These are phyloP conservation scores for Casuarina equisetifolia DNA, from an alignment of 306 rosid species.

Conservation along the genomic window DNA sequence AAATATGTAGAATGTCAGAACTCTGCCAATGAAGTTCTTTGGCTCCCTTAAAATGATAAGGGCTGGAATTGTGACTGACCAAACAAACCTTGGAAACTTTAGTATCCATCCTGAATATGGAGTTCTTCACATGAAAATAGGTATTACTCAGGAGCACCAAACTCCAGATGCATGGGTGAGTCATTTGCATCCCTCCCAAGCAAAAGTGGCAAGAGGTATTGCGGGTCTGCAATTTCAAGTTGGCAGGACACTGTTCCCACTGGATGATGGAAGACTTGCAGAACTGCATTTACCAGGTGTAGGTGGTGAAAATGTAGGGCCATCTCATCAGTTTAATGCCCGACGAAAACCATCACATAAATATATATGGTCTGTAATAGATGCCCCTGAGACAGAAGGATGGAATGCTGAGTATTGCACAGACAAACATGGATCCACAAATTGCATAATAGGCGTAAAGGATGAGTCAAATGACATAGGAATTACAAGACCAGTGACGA, in stretches of 20 bases:
- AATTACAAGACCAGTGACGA: conserved; percentile 42
- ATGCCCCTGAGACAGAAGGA: conserved; percentile 89
- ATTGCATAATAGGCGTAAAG: conserved; percentile 68
- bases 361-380: conserved; percentile 79
- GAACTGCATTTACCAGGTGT: conserved; percentile 70
- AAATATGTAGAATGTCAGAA: background rate
- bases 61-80: background rate
- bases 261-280: conserved; percentile 85
- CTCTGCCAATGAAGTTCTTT: background rate
- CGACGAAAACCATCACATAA: conserved; percentile 51
- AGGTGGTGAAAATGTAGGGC: conserved; percentile 84
- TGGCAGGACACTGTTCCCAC: conserved; percentile 63
- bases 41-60: background rate
- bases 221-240: conserved; percentile 65
- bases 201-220: conserved; percentile 79
- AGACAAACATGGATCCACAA: conserved; percentile 75
- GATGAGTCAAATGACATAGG: conserved; percentile 62
- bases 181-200: conserved; percentile 74
- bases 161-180: conserved; percentile 58
- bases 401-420: conserved; percentile 95
- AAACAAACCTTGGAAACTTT: background rate
- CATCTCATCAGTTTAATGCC: conserved; percentile 42
- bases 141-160: conserved; percentile 44
- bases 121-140: conserved; percentile 39
- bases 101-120: background rate